phyloP scores from a whole-genome alignment of 768 basidiomycete species.

The Russula dissimulans region DNA sequence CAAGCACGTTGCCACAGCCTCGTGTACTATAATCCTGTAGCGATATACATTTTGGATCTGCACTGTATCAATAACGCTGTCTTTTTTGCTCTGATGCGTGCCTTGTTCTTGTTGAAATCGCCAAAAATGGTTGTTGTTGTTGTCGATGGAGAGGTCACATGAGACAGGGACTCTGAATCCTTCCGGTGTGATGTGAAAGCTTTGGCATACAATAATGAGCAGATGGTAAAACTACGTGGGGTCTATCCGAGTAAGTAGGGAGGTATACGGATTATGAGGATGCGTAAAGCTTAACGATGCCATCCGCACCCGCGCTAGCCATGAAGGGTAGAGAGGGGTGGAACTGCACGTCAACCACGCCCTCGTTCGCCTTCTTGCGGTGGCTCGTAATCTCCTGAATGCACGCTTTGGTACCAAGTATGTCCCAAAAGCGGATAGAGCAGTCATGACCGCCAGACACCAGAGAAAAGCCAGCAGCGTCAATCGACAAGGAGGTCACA shows the following conservation, averaged over 20 bases:
- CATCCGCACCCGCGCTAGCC: conserved; percentile 94
- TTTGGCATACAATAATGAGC: conserved; percentile 10
- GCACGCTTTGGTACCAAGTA: conserved; percentile 70
- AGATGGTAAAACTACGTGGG: conserved; percentile 10
- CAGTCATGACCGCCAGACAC: conserved; percentile 92
- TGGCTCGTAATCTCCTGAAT: conserved; percentile 86
- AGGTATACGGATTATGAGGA: conserved; percentile 47
- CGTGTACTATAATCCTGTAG: conserved; percentile 34
- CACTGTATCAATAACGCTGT: conserved; percentile 12
- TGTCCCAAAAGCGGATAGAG: conserved; percentile 90
- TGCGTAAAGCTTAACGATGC: conserved; percentile 84
- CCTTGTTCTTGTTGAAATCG: background rate
- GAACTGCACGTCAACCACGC: conserved; percentile 81
- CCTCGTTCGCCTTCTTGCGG: conserved; percentile 83
- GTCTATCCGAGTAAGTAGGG: conserved; percentile 3
- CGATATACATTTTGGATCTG: conserved; percentile 23
- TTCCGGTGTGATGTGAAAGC: background rate
- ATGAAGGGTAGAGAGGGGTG: conserved; percentile 77
- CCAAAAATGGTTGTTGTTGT: background rate
- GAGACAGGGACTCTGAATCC: background rate
- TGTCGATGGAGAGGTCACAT: background rate
- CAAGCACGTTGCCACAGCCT: background rate
- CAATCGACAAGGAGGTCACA: conserved; percentile 84
- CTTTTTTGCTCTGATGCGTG: background rate
- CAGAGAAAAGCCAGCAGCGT: conserved; percentile 77